Evolutionary conservation across 2,329 filamentous ascomycete species (phyloP).

Genomic region (Ceratocystis destructans): DNA sequence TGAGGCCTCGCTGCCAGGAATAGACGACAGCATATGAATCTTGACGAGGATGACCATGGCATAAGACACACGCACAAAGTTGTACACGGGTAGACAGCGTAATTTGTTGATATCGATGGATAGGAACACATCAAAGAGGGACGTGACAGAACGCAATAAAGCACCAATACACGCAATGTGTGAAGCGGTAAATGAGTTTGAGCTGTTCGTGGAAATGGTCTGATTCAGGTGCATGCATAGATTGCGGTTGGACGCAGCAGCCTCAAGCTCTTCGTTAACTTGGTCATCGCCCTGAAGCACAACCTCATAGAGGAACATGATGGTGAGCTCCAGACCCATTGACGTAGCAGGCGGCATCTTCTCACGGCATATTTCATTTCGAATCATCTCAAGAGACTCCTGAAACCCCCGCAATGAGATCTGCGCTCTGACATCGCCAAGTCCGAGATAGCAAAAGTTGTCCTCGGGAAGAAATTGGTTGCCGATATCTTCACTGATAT

Average conservation of each 20-base stretch:
- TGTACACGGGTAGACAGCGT: conserved; percentile 54
- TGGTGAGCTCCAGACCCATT: conserved; percentile 51
- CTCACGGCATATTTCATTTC: conserved; percentile 37
- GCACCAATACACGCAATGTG: conserved; percentile 35
- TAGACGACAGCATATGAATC: conserved; percentile 53
- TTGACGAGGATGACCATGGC: conserved; percentile 60
- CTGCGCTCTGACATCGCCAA: conserved; percentile 50
- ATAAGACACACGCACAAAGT: conserved; percentile 58
- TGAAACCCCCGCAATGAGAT: conserved; percentile 52
- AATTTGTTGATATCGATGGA: conserved; percentile 44
- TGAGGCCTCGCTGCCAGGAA: conserved; percentile 52
- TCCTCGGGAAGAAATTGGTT: conserved; percentile 56
- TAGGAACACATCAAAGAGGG: conserved; percentile 50
- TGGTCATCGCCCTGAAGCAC: conserved; percentile 48
- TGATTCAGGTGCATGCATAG: not conserved
- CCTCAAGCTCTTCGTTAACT: conserved; percentile 32
- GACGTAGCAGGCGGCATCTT: conserved; percentile 43
- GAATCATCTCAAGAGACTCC: conserved; percentile 48
- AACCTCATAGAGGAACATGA: conserved; percentile 63
- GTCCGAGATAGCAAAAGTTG: conserved; percentile 36
- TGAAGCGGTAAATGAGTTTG: conserved; percentile 23
- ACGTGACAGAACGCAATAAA: conserved; percentile 18
- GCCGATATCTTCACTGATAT: conserved; percentile 54
- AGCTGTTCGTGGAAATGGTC: not conserved
- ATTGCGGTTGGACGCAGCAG: not conserved